Base-by-base conservation (phyloP, 202 grass and related monocot genomes). In the Hordeum pubiflorum region DNA sequence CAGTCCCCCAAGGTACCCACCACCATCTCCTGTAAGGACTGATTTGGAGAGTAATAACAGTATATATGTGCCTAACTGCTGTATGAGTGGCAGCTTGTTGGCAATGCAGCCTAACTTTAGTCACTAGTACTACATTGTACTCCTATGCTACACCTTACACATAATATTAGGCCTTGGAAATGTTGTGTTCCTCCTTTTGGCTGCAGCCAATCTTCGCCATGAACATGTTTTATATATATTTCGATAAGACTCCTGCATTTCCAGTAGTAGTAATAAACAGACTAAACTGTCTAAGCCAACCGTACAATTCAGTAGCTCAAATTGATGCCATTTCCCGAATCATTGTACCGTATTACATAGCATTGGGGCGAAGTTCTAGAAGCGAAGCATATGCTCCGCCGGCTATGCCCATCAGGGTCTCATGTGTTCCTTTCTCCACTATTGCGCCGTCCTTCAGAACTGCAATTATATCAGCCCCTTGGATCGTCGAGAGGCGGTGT, bases 401-500 rank as follows among this genome's bases (percentile, higher is more conserved):
- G 3, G 46, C 73, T 40, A 80, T 80, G 31, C 78, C 12, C 67
- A 89, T 82, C 40, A 93, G 74, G 13, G 64, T 48, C 1, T 87
- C 91, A 6, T 93, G 87, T 3, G 61, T 76, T 79, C 91, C 91
- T 82, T 80, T 78, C 84, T 89, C 91, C 4, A 72, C 91, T 31
- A 93, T 76, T 14, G 55, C 7, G 21, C 87, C 87, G 17, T 89
- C 86, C 81, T 87, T 89, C 50, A 93, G 52, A 14, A 93, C 77
- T 2, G 81, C 84, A 41, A 89, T 87, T 14, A 68, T 76, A 34
- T 89, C 87, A 2, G 87, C 91, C 1, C 77, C 90, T 58, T 85
- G 89, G 39, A 93, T 89, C 5, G 90, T 89, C 0, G 90, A 93
- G 27, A 93, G 70, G 14, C 87, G 75, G 52, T 93, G 91, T 0